Percentiles rank a stretch among this genome's conserved stretches.
Conservation (phyloP, 495 filamentous ascomycete genomes). For the Talaromyces proteolyticus region DNA sequence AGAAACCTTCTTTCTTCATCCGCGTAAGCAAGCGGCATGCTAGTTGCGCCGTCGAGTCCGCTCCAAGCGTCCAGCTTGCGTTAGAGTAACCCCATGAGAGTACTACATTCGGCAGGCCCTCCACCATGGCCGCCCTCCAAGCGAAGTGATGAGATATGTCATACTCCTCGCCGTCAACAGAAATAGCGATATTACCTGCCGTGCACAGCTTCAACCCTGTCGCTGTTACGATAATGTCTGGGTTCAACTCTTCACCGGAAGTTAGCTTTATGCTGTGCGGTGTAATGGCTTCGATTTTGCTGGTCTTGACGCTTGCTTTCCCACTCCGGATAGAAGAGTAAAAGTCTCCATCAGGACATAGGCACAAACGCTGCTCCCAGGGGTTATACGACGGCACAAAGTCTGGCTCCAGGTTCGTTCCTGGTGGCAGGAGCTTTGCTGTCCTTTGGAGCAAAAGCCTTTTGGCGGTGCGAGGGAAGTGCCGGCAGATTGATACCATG, state of each 20-base stretch:
- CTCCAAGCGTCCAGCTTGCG: slow-evolving; percentile 36
- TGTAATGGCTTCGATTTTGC: slow-evolving; percentile 49
- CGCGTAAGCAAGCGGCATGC: no score
- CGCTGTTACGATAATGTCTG: slow-evolving; percentile 61
- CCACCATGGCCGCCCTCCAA: slow-evolving; percentile 34
- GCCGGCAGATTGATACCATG: slow-evolving; percentile 47
- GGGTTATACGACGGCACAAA: slow-evolving; percentile 67
- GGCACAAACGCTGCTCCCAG: slow-evolving; percentile 69
- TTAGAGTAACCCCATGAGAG: slow-evolving; percentile 33
- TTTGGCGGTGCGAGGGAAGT: slow-evolving; percentile 47
- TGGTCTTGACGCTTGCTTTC: slow-evolving; percentile 57
- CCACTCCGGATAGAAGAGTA: slow-evolving; percentile 52
- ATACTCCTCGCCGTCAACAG: slow-evolving; percentile 19
- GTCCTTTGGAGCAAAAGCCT: slow-evolving; percentile 35
- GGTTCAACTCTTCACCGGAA: slow-evolving; percentile 43
- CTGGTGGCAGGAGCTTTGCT: slow-evolving; percentile 45
- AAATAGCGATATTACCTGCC: slow-evolving; percentile 16
- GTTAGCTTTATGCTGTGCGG: slow-evolving; percentile 42
- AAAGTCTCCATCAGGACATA: slow-evolving; percentile 68
- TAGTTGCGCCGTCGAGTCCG: slow-evolving; percentile 27
- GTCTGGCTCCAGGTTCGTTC: slow-evolving; percentile 53
- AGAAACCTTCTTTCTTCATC: no score
- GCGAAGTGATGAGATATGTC: slow-evolving; percentile 19
- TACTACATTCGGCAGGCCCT: slow-evolving; percentile 32
- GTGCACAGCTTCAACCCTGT: slow-evolving; percentile 43